Base-by-base conservation (phyloP, 306 rosid genomes). In the Castanea sativa region DNA sequence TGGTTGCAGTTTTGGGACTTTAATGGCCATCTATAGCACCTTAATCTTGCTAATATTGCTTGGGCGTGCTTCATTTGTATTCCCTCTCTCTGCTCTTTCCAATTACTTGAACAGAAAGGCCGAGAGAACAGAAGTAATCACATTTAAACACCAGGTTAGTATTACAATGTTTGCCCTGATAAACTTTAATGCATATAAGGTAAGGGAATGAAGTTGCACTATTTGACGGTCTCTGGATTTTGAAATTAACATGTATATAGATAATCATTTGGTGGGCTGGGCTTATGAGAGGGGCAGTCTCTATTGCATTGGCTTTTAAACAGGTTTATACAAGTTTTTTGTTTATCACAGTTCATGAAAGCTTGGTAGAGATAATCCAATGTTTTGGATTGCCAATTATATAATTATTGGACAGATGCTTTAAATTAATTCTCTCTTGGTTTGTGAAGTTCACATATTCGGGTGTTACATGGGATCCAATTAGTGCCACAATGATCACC, bases 231-330 rank as follows among this genome's bases (percentile, higher is more conserved):
- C 27, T 80, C 52, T 53, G 58, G 51, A 14, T n/a, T 68, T 81
- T 73, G 32, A 27, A 69, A 29, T 57, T 59, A 69, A 78, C 21
- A 14, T 55, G 43, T n/a, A 63, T 83, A 33, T 79, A 94, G 97
- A 74, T 87, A 80, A 75, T 91, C 73, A 90, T 94, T 79, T 94
- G 99, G 93, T 94, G 99, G 99, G 97, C 97, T 11, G 97, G 99
- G 15, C 90, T 94, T 25, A 94, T 94, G 85, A 85, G 97, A 74
- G 99, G 97, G 71, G 99, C 97, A 20, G 97, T 94, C 45, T 94
- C 97, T 30, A 89, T 94, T 78, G 99, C 99, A 78, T 73, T 94
- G 83, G 99, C 99, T 76, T 94, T 94, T 82, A 90, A 92, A 87
- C 95, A 92, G 89, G 99, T 88, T 83, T 19, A 16, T 73, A 29